Percentiles rank a stretch among this genome's conserved stretches.
phyloP scores from a whole-genome alignment of 176 grass and related monocot species.

The Saccharum officinarum region DNA sequence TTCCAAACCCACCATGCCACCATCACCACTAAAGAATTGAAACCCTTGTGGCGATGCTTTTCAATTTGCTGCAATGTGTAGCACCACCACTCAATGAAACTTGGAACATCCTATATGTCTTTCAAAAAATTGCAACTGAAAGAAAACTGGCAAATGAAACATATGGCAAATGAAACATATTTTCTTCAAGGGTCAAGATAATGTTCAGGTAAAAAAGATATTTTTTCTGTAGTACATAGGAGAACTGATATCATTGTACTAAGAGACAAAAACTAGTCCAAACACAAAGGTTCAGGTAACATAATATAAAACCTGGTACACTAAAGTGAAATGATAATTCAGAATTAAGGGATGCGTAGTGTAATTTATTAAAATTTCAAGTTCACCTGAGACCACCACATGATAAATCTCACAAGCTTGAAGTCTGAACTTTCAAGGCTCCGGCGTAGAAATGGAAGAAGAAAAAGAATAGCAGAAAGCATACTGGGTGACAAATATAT shows the following conservation, averaged over 20 bases:
- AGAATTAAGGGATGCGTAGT: not conserved
- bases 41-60: not conserved
- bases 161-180: too few relatives aligned
- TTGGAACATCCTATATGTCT: not conserved
- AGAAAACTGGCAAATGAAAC: not conserved
- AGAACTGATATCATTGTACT: not conserved
- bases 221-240: not conserved
- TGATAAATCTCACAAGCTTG: slow-evolving; percentile 64
- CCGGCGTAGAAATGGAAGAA: slow-evolving; percentile 69
- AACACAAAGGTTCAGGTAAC: not conserved
- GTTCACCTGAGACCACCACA: slow-evolving; percentile 99
- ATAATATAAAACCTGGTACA: slow-evolving; percentile 1
- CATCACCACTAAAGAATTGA: not conserved
- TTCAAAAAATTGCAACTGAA: not conserved
- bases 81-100: not conserved
- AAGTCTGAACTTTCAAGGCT: slow-evolving; percentile 75
- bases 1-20: too few relatives aligned
- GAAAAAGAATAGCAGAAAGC: slow-evolving; percentile 68
- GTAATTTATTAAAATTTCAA: slow-evolving; percentile 19
- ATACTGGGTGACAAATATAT: slow-evolving; percentile 81
- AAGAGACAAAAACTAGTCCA: not conserved
- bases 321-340: not conserved
- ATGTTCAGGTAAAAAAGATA: not conserved
- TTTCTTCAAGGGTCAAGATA: not conserved
- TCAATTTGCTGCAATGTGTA: not conserved